These are phyloP conservation scores for Fusarium buharicum DNA, from an alignment of 2,329 filamentous ascomycete genomes.

Conservation along the genomic window DNA sequence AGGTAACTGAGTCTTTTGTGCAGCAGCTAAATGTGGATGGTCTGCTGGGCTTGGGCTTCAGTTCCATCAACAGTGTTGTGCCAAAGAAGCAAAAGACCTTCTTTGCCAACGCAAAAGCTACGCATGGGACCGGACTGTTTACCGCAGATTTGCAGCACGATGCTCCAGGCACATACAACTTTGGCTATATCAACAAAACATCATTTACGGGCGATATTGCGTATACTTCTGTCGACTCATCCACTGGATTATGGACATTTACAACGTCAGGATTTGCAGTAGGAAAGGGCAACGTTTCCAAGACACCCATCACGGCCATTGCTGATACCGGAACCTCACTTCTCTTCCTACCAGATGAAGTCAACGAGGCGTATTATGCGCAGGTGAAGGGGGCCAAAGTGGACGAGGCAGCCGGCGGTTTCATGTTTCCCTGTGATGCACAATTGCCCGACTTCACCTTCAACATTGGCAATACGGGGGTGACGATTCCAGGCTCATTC, in stretches of 20 bases:
- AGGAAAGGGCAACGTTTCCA: conserved; percentile 42
- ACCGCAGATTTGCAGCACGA: conserved; percentile 73
- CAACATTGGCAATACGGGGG: conserved; percentile 66
- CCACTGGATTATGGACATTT: conserved; percentile 74
- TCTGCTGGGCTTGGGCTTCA: conserved; percentile 58
- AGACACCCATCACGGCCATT: conserved; percentile 54
- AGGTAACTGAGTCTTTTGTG: conserved; percentile 55
- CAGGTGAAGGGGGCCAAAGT: conserved; percentile 56
- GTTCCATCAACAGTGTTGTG: conserved; percentile 55
- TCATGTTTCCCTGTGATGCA: conserved; percentile 59
- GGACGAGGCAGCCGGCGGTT: conserved; percentile 55
- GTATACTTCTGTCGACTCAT: conserved; percentile 70
- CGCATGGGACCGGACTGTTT: conserved; percentile 60
- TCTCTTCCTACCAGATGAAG: conserved; percentile 65
- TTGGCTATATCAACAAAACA: conserved; percentile 72
- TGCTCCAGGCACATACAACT: conserved; percentile 72
- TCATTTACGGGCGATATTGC: conserved; percentile 72
- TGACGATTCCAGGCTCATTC: conserved; percentile 64
- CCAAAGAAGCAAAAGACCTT: conserved; percentile 57
- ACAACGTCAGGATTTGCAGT: conserved; percentile 40
- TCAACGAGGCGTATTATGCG: conserved; percentile 62
- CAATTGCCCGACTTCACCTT: conserved; percentile 62
- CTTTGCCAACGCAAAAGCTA: conserved; percentile 48
- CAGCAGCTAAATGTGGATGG: conserved; percentile 54
- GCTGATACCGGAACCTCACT: conserved; percentile 73